Percentiles rank a stretch among this genome's conserved stretches.
phyloP scores from a whole-genome alignment of 805 yeast species.

The Suhomyces xylopsoci region DNA sequence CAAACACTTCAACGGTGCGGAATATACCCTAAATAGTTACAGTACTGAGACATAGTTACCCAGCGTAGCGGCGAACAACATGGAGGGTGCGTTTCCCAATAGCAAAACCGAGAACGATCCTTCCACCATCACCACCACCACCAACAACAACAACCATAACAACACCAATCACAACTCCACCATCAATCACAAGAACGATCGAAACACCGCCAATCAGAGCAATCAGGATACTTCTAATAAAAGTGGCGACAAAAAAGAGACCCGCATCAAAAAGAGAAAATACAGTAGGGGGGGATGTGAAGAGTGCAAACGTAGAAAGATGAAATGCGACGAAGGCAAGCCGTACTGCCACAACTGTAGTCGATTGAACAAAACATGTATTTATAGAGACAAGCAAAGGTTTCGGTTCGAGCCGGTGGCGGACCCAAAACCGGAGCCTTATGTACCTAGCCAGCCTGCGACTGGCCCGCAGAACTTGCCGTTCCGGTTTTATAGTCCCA shows the following conservation, averaged over 20 bases:
- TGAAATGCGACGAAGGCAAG: conserved; percentile 41
- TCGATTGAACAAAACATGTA: conserved; percentile 31
- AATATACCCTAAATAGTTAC: background rate
- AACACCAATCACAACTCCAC: background rate
- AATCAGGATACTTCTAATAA: no score
- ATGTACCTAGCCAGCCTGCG: background rate
- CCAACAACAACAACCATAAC: background rate
- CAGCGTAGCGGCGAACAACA: background rate
- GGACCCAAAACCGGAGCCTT: background rate
- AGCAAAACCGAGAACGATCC: background rate
- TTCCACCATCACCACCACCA: background rate
- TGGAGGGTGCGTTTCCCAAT: background rate
- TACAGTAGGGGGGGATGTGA: conserved; percentile 40
- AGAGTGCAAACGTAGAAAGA: conserved; percentile 44
- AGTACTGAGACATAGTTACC: background rate
- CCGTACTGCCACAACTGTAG: conserved; percentile 38
- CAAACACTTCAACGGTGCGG: background rate
- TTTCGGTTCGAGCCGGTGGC: conserved; percentile 6
- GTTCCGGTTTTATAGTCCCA: background rate
- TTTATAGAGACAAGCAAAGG: conserved; percentile 17
- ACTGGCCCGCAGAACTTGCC: background rate
- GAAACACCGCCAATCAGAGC: no score
- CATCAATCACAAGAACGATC: background rate
- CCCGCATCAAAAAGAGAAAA: conserved; percentile 31
- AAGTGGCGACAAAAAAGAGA: background rate